Evolutionary conservation across 2,329 filamentous ascomycete species (phyloP), one percentile per base, ranked within the genome.

Genomic region (Septoria petroselini): DNA sequence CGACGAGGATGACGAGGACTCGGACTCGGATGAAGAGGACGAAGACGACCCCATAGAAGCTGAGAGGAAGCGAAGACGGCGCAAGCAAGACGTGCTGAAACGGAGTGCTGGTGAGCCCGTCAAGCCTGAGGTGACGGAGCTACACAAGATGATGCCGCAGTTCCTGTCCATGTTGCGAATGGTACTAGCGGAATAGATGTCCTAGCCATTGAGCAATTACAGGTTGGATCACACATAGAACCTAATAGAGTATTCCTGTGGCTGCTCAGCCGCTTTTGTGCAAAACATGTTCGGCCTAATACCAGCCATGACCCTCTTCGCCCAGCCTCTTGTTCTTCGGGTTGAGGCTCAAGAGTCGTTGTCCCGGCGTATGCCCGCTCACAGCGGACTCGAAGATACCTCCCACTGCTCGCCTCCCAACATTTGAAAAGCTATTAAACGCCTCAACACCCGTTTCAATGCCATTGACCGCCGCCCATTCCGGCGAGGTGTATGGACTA

Each of bases 11-110:
- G 81, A 79, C 1, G 83, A 84, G 7, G 79, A 81, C 3, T 81
- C 78, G 9, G 84, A 88, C 44, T 88, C 93, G 52, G 85, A 91
- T 4, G 81, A 72, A 7, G 72, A 75, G 7, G 68, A 85, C n/a
- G 84, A 85, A 48, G 79, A 76, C n/a, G 91, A 97, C 64, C 90
- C 91, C 1, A 94, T 98, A 58, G 83, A 84, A 55, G 87, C 88
- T 4, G 93, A 97, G 74, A 77, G 91, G 52, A 86, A 84, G 63
- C 78, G 88, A 53, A 78, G 91, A 56, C 79, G 82, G 7, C 87
- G 84, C 73, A 82, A 80, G 60, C 87, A 91, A 65, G 91, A 95
- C 65, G 81, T 86, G 52, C 76, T 98, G 41, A 65, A 65, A 56
- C 52, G 67, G 35, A 65, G 54, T 21, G 66, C 67, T 18, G 68